Conservation (phyloP, 257 asterid genomes). For the Ehretia macrophylla region DNA sequence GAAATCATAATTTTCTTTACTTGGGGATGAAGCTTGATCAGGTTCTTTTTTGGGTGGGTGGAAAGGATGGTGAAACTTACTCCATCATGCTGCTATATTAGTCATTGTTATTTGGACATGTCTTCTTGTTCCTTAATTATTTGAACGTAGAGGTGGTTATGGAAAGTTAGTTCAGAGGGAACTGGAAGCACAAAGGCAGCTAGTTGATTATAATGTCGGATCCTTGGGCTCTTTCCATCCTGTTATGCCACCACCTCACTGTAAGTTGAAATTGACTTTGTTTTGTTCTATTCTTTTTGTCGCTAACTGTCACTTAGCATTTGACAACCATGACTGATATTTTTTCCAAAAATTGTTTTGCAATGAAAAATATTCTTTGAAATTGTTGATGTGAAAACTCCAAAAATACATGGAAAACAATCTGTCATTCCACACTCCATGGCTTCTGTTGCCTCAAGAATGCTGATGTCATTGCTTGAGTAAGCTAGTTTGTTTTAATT, state of each 20-base stretch:
- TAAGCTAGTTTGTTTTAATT: neutral
- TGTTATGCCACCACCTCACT: slow-evolving; percentile 47
- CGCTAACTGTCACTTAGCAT: neutral
- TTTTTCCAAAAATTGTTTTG: too few relatives aligned
- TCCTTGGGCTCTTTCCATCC: slow-evolving; percentile 69
- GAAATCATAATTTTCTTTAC: too few relatives aligned
- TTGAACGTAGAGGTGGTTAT: slow-evolving; percentile 91
- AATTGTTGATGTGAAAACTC: neutral
- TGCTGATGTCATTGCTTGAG: neutral
- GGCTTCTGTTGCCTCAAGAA: neutral
- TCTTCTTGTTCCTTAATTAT: slow-evolving; percentile 43
- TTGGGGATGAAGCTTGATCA: too few relatives aligned
- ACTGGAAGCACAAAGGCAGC: slow-evolving; percentile 92
- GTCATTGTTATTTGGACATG: neutral
- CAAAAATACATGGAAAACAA: neutral
- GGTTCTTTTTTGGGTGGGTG: too few relatives aligned
- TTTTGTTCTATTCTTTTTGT: neutral
- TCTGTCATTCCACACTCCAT: neutral
- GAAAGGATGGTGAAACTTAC: neutral
- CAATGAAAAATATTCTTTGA: neutral
- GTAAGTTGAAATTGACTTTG: slow-evolving; percentile 41
- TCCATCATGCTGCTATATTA: neutral
- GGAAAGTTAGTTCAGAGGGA: slow-evolving; percentile 93
- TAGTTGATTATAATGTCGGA: slow-evolving; percentile 88
- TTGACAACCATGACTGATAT: neutral